Percentiles rank a stretch among this genome's conserved stretches.
phyloP scores from a whole-genome alignment of 2,329 filamentous ascomycete genomes.

The Fusarium devonianum region DNA sequence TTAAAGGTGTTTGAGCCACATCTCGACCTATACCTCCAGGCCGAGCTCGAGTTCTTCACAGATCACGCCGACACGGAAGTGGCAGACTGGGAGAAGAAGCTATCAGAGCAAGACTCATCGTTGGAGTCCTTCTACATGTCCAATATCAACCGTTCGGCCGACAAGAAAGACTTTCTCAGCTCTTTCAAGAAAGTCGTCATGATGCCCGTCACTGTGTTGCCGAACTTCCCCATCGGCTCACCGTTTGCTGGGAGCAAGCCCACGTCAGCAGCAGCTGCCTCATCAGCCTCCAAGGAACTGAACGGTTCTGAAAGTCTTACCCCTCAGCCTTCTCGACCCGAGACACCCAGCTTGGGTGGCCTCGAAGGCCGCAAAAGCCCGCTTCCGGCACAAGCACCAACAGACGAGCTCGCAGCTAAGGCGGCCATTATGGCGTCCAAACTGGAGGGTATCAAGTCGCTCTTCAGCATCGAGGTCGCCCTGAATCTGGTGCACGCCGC shows the following conservation, averaged over 20 bases:
- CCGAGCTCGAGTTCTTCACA: slow-evolving; percentile 88
- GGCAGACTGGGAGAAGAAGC: slow-evolving; percentile 85
- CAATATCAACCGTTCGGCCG: slow-evolving; percentile 90
- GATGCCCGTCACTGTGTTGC: slow-evolving; percentile 94
- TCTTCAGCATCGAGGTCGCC: slow-evolving; percentile 97
- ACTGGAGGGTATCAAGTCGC: slow-evolving; percentile 89
- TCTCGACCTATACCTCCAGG: slow-evolving; percentile 89
- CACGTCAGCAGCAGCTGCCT: slow-evolving; percentile 25
- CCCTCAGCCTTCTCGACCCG: slow-evolving; percentile 55
- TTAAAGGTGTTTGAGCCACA: slow-evolving; percentile 86
- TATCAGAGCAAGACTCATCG: slow-evolving; percentile 88
- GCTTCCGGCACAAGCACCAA: slow-evolving; percentile 72
- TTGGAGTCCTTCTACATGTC: slow-evolving; percentile 96
- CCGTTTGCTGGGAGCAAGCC: slow-evolving; percentile 61
- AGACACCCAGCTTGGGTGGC: slow-evolving; percentile 55
- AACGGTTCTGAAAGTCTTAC: slow-evolving; percentile 40
- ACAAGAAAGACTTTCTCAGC: slow-evolving; percentile 94
- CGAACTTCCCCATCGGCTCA: slow-evolving; percentile 68
- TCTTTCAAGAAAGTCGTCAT: slow-evolving; percentile 99
- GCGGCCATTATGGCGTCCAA: slow-evolving; percentile 96
- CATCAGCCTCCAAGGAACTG: slow-evolving; percentile 31
- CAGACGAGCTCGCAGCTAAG: slow-evolving; percentile 92
- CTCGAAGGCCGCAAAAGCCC: slow-evolving; percentile 51
- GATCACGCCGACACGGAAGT: slow-evolving; percentile 79
- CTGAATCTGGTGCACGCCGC: slow-evolving; percentile 87